Conservation (phyloP, 2,329 filamentous ascomycete species). For the Colletotrichum phormii region DNA sequence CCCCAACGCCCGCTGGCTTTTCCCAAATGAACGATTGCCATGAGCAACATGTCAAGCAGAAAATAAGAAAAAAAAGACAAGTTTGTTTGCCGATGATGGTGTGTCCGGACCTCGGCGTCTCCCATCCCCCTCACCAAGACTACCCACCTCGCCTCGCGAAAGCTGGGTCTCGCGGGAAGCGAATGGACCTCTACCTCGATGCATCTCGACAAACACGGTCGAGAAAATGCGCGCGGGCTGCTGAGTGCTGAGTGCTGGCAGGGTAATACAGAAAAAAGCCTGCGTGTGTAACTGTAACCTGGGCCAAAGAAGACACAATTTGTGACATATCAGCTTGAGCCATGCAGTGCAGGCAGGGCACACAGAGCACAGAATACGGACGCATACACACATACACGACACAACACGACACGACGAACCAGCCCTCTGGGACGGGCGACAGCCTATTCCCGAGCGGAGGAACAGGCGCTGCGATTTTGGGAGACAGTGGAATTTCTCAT, state of each 20-base stretch:
- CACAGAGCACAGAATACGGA: not conserved
- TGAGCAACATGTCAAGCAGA: not conserved
- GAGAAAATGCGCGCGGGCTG: not conserved
- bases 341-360: conserved; percentile 9
- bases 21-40: not conserved
- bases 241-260: conserved; percentile 18
- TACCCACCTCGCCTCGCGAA: not conserved
- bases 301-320: not conserved
- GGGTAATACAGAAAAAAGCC: not conserved
- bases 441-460: too few species aligned
- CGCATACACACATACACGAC: not conserved
- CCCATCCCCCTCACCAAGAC: not conserved
- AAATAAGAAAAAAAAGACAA: not conserved
- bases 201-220: conserved; percentile 15
- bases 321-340: conserved; percentile 14
- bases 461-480: too few species aligned
- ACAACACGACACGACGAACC: conserved; percentile 6
- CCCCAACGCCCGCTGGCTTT: not conserved
- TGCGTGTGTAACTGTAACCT: conserved; percentile 7
- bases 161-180: not conserved
- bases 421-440: conserved; percentile 13
- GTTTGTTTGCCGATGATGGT: not conserved
- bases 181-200: conserved; percentile 1
- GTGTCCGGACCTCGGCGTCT: not conserved
- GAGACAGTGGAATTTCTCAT: not conserved